Evolutionary conservation across 2,329 filamentous ascomycete genomes (phyloP).

Genomic region (Stemphylium beticola): DNA sequence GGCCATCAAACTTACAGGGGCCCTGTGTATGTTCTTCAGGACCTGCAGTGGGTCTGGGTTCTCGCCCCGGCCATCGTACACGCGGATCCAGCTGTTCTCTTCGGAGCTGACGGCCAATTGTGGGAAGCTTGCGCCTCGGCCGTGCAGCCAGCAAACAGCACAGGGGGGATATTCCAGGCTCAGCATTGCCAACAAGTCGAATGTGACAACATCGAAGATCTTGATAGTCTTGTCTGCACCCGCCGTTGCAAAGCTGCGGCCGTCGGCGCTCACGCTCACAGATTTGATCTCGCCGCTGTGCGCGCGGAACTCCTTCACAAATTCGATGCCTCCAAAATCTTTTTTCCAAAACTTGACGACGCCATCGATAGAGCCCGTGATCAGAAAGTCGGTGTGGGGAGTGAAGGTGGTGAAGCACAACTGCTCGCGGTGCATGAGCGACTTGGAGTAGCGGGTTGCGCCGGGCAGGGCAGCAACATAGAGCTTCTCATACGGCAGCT

Average conservation of each 20-base stretch:
- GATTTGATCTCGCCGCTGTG: conserved; percentile 84
- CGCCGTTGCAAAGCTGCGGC: conserved; percentile 89
- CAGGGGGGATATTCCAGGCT: conserved; percentile 76
- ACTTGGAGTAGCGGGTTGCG: conserved; percentile 83
- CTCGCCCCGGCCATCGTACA: conserved; percentile 91
- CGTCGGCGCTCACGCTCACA: conserved; percentile 86
- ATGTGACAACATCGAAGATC: conserved; percentile 80
- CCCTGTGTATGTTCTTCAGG: conserved; percentile 79
- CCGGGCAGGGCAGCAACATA: conserved; percentile 90
- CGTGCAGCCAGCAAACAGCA: conserved; percentile 89
- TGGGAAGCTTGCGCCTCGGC: conserved; percentile 82
- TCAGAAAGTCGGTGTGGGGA: conserved; percentile 89
- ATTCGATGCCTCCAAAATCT: conserved; percentile 85
- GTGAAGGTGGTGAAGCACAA: conserved; percentile 87
- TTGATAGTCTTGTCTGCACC: conserved; percentile 80
- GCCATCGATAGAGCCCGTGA: conserved; percentile 93
- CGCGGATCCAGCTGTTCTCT: conserved; percentile 71
- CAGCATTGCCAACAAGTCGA: conserved; percentile 70
- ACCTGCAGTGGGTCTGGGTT: conserved; percentile 76
- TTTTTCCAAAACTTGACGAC: conserved; percentile 99
- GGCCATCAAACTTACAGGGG: conserved; percentile 80
- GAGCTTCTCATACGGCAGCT: conserved; percentile 91
- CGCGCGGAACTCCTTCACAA: conserved; percentile 96
- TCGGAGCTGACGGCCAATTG: conserved; percentile 83
- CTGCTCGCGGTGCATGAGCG: conserved; percentile 98